Percentiles rank a stretch among this genome's conserved stretches.
Evolutionary conservation across 2,329 filamentous ascomycete species (phyloP).

Genomic region (Amauroascus verrucosus): DNA sequence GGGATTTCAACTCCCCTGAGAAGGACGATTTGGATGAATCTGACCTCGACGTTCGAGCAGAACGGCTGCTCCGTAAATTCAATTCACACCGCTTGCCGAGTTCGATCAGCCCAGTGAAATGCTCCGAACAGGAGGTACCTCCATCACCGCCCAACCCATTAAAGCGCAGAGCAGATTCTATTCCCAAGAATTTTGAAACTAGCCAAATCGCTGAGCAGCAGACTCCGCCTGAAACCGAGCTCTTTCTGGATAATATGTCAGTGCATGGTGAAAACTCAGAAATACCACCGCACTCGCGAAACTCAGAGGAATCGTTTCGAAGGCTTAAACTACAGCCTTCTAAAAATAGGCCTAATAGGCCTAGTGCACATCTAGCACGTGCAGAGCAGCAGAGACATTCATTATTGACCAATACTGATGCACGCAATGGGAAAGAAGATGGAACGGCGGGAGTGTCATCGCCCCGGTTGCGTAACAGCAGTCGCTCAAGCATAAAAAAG

Average conservation of each 20-base stretch:
- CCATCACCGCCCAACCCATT: background rate
- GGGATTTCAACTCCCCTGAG: slow-evolving; percentile 3
- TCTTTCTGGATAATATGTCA: too few species aligned
- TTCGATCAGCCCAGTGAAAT: background rate
- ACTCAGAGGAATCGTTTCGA: background rate
- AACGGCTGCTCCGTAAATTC: slow-evolving; percentile 2
- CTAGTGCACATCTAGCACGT: too few species aligned
- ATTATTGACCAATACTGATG: too few species aligned
- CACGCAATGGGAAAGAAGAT: too few species aligned
- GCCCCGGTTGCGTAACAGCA: background rate
- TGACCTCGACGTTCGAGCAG: slow-evolving; percentile 1
- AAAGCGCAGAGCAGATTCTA: slow-evolving; percentile 5
- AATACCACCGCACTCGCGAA: background rate
- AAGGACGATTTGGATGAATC: slow-evolving; percentile 5
- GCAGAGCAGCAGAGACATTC: too few species aligned
- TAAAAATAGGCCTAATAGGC: background rate
- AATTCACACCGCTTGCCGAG: background rate
- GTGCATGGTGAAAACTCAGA: background rate
- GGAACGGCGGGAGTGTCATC: background rate
- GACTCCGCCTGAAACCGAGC: background rate
- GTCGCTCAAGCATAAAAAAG: background rate
- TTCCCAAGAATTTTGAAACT: background rate
- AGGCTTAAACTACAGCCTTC: background rate
- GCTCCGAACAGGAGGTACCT: background rate
- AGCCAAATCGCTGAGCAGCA: background rate